Base-by-base conservation (phyloP, 2,329 filamentous ascomycete species). In the Colletotrichum sp. region DNA sequence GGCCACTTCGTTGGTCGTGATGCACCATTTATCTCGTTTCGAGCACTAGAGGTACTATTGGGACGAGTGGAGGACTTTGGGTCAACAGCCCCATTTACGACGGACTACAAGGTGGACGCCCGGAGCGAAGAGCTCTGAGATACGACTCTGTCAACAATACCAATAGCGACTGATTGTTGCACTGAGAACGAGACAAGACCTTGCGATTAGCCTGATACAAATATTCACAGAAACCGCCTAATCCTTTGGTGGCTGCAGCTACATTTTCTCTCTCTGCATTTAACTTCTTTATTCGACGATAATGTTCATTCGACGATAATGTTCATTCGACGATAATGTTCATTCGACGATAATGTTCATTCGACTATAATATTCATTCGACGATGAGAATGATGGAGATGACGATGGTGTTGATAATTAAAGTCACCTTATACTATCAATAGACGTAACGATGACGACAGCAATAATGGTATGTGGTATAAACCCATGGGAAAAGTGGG, bases 1-100 rank as follows among this genome's bases (percentile, higher is more conserved):
- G 95, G 95, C 1, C 93, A 96, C 84, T 93, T 93, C 88, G 84
- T 90, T 2, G 92, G 92, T 0, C 91, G 94, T 82, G 95, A 94
- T 80, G 90, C 92, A 21, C 93, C 94, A 0, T 90, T 88, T 18
- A 93, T 92, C 0, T 89, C 92, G 0, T 95, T 94, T 81, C 87
- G 94, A 39, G 92, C 94, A 72, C 82, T 97, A 24, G 94, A 97
- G 87, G 93, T 94, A 80, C 82, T 97, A 79, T 87, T 97, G 2
- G 95, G 95, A 1, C 87, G 94, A 52, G 91, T 96, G n/a, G 84
- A 90, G 18, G n/a, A 26, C 28, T 61, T 72, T 15, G 28, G 71
- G 6, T 72, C 63, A 4, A 39, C 4, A 21, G 24, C 18, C 32
- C 66, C 66, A 15, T 68, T 68, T 30, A 26, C 32, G 4, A 32